Evolutionary conservation across 306 rosid species (phyloP), one percentile per base, ranked within the genome.

Genomic region (Begonia masoniana): DNA sequence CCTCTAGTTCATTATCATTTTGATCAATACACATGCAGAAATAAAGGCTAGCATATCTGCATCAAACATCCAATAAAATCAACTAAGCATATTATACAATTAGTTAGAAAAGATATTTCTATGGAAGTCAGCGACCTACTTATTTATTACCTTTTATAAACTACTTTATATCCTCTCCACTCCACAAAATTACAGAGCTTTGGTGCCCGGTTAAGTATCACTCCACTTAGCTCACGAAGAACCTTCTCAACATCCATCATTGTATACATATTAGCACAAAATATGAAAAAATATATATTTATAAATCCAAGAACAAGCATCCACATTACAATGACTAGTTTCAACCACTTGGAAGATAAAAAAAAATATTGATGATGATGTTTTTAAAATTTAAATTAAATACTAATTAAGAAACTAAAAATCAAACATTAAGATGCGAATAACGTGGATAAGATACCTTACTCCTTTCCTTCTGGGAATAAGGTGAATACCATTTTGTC

Each of bases 401-500:
- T 31, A 31, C 39, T 31, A 31, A 6, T 31, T 31, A 7, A 31
- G 39, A 31, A 31, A 31, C 39, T 31, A 31, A 31, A 31, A 31
- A 31, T 31, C 8, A 31, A 5, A 31, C 0, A 31, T 31, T 31
- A 31, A 10, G 23, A 52, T 51, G 26, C 35, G 24, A 23, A 46
- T 13, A 57, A 48, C 48, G 41, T 10, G 12, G 19, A 52, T 21
- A 13, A 41, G 42, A 5, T 66, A 91, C 99, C 99, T 92, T 92
- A 64, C 74, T 51, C 81, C 99, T 79, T 59, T 92, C 96, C 81
- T 83, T 91, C 73, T 91, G 99, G 15, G 96, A 35, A 55, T 86
- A 86, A 42, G 99, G 94, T 58, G 94, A 86, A 65, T 91, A 83
- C 93, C 96, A 91, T 70, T 91, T 91, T 48, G 99, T 85, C 78